phyloP scores from a whole-genome alignment of 805 yeast species.

The Metschnikowia chrysomelidarum region DNA sequence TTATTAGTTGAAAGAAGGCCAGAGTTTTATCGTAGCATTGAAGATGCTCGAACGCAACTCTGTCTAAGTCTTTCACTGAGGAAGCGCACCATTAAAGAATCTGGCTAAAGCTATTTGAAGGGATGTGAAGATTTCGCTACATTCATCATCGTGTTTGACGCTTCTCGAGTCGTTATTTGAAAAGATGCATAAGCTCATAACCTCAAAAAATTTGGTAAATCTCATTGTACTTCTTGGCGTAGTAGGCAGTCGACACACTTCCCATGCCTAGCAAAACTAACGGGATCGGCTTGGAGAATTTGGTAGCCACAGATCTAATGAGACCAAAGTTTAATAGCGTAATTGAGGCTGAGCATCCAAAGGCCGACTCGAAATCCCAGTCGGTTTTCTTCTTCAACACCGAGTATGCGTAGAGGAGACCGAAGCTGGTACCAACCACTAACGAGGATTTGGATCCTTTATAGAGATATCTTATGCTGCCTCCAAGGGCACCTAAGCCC shows the following conservation, averaged over 20 bases:
- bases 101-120: too few species aligned
- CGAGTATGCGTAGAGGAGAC: conserved; percentile 60
- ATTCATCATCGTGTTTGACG: background rate
- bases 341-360: conserved; percentile 67
- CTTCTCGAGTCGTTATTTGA: background rate
- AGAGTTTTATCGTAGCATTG: too few species aligned
- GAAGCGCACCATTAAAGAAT: too few species aligned
- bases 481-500: conserved; percentile 67
- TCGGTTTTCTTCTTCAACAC: conserved; percentile 73
- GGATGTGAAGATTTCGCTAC: background rate
- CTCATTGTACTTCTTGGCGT: conserved; percentile 70
- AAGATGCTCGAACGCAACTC: too few species aligned
- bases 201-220: conserved; percentile 45
- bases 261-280: conserved; percentile 63
- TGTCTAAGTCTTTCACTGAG: too few species aligned
- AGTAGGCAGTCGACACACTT: conserved; percentile 60
- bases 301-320: conserved; percentile 61
- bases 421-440: conserved; percentile 66
- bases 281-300: conserved; percentile 75
- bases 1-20: too few species aligned
- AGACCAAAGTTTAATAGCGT: conserved; percentile 68
- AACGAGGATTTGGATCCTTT: conserved; percentile 79
- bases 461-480: conserved; percentile 62
- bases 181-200: background rate
- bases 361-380: conserved; percentile 77